Evolutionary conservation across 768 basidiomycete species (phyloP), one percentile per base, ranked within the genome.

Genomic region (Lactarius akahatsu): DNA sequence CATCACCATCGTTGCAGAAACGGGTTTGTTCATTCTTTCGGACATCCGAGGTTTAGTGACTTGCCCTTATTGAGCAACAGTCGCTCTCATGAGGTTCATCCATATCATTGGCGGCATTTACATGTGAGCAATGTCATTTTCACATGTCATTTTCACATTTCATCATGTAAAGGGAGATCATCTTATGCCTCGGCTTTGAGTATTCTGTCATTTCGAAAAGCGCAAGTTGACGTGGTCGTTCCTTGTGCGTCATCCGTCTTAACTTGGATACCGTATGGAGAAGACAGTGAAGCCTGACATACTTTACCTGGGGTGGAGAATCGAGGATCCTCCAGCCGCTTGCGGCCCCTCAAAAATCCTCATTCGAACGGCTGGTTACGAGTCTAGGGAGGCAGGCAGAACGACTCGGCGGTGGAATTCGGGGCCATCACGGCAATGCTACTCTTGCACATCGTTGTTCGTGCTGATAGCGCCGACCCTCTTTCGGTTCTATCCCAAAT

Each of bases 41-140:
- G 2, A 15, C 20, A 45, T 23, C 32, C 1, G 20, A 32, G 40
- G 9, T 57, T 11, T 43, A 36, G 18, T 41, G 6, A 52, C 28
- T 20, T n/a, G 2, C 9, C 30, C 3, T 32, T 50, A 10, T 9
- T 57, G 43, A 45, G 4, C 26, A 8, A 16, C 23, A 66, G 67
- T 38, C 18, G 57, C 45, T 30, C 32, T 68, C 6, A 11, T 63
- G 30, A 69, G 63, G 43, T n/a, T 68, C 13, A 15, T 38, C 2
- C 61, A 67, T 50, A 52, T 63, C 23, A 20, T 69, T 9, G 61
- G 57, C 32, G 61, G 68, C 16, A 15, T 69, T 43, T 63, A 69
- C 52, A 59, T 69, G 67, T 67, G n/a, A 50, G 60, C 5, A n/a
- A 50, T 28, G 18, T 52, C 18, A 8, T n/a, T n/a, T n/a, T n/a